Conservation (phyloP, 345 rosid species). For the Melaleuca quinquenervia region DNA sequence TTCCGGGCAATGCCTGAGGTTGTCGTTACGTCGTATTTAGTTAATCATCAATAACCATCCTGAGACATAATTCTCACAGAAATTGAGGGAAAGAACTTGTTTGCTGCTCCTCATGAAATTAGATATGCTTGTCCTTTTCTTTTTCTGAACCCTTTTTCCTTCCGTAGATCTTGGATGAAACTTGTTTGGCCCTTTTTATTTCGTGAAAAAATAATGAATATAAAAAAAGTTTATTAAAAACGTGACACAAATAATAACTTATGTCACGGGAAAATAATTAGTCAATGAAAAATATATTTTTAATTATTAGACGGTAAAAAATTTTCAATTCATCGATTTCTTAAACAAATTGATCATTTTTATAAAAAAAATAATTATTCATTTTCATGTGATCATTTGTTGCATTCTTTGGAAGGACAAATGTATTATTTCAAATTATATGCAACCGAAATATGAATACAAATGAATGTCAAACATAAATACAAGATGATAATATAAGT, state of each 20-base stretch:
- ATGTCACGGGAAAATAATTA: fast-evolving
- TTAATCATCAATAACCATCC: background rate
- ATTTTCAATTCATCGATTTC: background rate
- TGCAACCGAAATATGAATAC: too few species aligned
- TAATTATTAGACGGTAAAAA: fast-evolving
- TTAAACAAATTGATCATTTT: background rate
- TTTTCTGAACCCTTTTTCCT: background rate
- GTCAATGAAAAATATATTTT: background rate
- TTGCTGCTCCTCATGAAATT: background rate
- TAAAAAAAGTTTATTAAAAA: too few species aligned
- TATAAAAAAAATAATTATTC: background rate
- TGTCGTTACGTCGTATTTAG: fast-evolving
- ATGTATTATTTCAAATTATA: too few species aligned
- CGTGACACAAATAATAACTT: too few species aligned
- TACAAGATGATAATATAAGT: too few species aligned
- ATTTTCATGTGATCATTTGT: background rate
- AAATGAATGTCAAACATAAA: too few species aligned
- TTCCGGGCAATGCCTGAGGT: background rate
- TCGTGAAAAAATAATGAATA: too few species aligned
- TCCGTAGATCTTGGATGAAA: background rate
- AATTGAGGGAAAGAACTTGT: background rate
- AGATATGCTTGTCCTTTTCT: background rate
- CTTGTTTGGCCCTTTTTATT: background rate
- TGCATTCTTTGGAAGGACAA: too few species aligned
- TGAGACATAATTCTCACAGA: background rate